These are phyloP conservation scores for Starmerella bombicola DNA, from an alignment of 805 yeast genomes.

Conservation along the genomic window DNA sequence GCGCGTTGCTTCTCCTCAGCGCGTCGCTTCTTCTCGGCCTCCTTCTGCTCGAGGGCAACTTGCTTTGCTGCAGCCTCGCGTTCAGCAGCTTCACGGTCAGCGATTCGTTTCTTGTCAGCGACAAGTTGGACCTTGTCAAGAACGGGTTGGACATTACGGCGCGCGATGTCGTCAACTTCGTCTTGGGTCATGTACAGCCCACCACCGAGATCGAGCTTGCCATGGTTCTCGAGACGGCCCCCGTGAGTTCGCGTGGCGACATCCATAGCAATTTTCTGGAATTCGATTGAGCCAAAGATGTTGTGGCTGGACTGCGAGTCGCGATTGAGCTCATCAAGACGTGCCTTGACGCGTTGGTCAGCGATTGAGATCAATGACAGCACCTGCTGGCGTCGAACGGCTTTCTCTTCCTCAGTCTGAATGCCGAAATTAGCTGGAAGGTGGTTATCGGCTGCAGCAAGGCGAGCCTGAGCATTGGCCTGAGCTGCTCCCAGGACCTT, in stretches of 20 bases:
- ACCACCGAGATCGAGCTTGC: constrained; percentile 72
- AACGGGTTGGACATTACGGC: constrained; percentile 70
- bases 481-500: constrained; percentile 27
- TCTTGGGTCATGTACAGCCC: constrained; percentile 64
- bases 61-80: constrained; percentile 34
- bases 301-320: constrained; percentile 32
- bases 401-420: constrained; percentile 20
- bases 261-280: constrained; percentile 61
- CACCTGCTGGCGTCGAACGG: constrained; percentile 24
- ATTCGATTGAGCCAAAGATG: constrained; percentile 37
- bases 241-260: constrained; percentile 59
- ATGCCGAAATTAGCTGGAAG: constrained; percentile 19
- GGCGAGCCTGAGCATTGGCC: constrained; percentile 24
- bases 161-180: constrained; percentile 72
- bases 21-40: constrained; percentile 15
- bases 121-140: constrained; percentile 56
- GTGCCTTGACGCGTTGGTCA: constrained; percentile 24
- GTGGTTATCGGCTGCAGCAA: constrained; percentile 18
- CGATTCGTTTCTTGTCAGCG: constrained; percentile 55
- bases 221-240: constrained; percentile 41
- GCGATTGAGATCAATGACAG: constrained; percentile 23
- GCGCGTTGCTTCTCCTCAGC: constrained; percentile 30
- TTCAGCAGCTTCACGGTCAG: constrained; percentile 36
- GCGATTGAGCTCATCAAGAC: constrained; percentile 33
- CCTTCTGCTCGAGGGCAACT: constrained; percentile 14